Conservation (phyloP, 306 rosid genomes). For the Ormosia semicastrata region DNA sequence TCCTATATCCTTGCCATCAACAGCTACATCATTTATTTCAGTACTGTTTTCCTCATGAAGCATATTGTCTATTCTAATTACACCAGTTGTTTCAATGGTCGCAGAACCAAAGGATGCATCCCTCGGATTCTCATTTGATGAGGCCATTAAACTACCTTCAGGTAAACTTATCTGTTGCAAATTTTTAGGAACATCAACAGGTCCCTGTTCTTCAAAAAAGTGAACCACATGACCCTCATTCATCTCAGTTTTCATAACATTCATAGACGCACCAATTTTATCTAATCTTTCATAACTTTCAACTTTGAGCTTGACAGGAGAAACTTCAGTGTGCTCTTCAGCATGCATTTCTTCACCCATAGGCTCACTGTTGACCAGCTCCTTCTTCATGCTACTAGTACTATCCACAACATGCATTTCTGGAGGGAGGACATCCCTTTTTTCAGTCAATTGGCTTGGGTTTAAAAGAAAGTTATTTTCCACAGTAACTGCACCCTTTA, state of each 20-base stretch:
- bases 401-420: conserved; percentile 39
- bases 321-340: conserved; percentile 41
- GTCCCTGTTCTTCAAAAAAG: conserved; percentile 37
- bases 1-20: conserved; percentile 24
- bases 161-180: conserved; percentile 21
- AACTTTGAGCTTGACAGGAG: conserved; percentile 22
- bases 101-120: conserved; percentile 29
- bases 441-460: conserved; percentile 38
- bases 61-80: conserved; percentile 15
- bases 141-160: conserved; percentile 21
- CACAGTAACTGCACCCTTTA: conserved; percentile 19
- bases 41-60: conserved; percentile 18
- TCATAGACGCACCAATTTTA: conserved; percentile 36
- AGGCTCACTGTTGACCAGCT: conserved; percentile 24
- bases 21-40: conserved; percentile 28
- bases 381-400: conserved; percentile 26
- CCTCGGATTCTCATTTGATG: conserved; percentile 22
- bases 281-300: conserved; percentile 29
- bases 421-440: conserved; percentile 26
- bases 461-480: conserved; percentile 30
- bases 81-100: conserved; percentile 29
- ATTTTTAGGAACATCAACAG: conserved; percentile 20
- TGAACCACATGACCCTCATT: conserved; percentile 17
- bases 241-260: conserved; percentile 28
- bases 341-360: conserved; percentile 30